A percentile compares a stretch with the other conserved stretches of the same genome.
phyloP scores from a whole-genome alignment of 495 filamentous ascomycete species.

The Podospora fimiseda region DNA sequence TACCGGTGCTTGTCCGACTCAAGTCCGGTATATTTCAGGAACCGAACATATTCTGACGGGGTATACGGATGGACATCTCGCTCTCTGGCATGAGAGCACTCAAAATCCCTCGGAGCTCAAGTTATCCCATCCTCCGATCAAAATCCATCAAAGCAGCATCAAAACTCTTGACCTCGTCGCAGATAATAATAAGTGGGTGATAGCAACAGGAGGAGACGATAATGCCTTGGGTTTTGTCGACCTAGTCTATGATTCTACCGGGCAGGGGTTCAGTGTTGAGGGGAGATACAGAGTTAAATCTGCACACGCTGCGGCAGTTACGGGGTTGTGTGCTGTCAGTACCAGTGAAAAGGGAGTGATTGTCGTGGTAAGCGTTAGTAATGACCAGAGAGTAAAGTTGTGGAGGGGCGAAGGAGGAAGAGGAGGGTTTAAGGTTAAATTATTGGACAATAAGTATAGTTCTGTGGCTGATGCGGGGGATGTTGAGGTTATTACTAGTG shows the following conservation, averaged over 20 bases:
- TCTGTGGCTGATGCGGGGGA: constrained; percentile 55
- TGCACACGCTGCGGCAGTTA: constrained; percentile 78
- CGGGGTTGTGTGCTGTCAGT: constrained; percentile 50
- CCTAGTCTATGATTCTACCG: constrained; percentile 18
- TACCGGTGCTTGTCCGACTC: constrained; percentile 73
- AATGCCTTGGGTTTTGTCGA: constrained; percentile 62
- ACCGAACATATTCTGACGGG: constrained; percentile 48
- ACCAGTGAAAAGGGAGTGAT: constrained; percentile 6
- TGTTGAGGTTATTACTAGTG: constrained; percentile 14
- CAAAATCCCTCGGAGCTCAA: constrained; percentile 1
- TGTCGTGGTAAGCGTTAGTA: constrained; percentile 56
- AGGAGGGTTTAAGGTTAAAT: constrained; percentile 30
- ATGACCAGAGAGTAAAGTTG: constrained; percentile 74
- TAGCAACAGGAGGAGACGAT: constrained; percentile 80
- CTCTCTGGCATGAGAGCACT: too few species aligned
- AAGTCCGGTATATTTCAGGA: constrained; percentile 46
- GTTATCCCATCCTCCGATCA: constrained; percentile 20
- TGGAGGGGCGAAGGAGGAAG: constrained; percentile 47
- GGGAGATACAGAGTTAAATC: constrained; percentile 53
- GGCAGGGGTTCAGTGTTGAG: constrained; percentile 13
- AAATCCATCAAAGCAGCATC: constrained; percentile 69
- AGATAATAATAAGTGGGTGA: constrained; percentile 29
- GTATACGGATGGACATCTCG: constrained; percentile 41
- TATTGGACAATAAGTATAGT: constrained; percentile 50
- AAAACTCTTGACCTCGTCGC: constrained; percentile 47